Evolutionary conservation across 257 asterid genomes (phyloP).

Genomic region (Thymus quinquecostatus): DNA sequence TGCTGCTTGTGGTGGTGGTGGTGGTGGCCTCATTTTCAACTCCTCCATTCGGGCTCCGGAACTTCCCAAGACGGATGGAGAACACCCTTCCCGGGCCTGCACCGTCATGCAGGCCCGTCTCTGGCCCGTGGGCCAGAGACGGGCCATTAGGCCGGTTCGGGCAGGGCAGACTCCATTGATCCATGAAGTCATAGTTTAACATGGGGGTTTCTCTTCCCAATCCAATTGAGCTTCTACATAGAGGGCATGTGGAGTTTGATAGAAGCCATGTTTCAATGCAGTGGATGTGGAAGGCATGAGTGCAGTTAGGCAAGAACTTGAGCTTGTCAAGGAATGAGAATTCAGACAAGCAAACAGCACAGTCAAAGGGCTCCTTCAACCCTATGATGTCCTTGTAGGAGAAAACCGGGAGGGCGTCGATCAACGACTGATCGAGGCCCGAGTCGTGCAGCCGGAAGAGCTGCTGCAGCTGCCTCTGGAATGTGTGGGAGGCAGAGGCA

Average conservation of each 20-base stretch:
- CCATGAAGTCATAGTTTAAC: constrained; percentile 16
- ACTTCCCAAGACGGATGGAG: constrained; percentile 64
- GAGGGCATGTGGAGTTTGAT: constrained; percentile 54
- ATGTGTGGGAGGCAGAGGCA: constrained; percentile 42
- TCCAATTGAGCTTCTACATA: constrained; percentile 48
- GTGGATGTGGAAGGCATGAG: constrained; percentile 52
- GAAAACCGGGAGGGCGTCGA: constrained; percentile 47
- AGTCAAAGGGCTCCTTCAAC: constrained; percentile 48
- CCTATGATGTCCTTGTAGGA: constrained; percentile 46
- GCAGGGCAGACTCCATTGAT: constrained; percentile 25
- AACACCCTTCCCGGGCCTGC: constrained; percentile 38
- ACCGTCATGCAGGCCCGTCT: constrained; percentile 24
- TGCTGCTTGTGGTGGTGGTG: constrained; percentile 30
- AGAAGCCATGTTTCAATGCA: constrained; percentile 56
- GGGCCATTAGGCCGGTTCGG: constrained; percentile 26
- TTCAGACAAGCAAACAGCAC: constrained; percentile 48
- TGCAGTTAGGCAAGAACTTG: constrained; percentile 46
- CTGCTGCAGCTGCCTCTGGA: constrained; percentile 63
- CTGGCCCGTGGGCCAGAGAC: constrained; percentile 7
- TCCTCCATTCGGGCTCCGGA: constrained; percentile 37
- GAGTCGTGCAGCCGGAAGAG: constrained; percentile 51
- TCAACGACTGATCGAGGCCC: constrained; percentile 47
- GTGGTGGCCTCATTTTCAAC: constrained; percentile 29
- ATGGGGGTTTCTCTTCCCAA: constrained; percentile 12
- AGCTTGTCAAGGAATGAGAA: constrained; percentile 45